Base-by-base conservation (phyloP, 345 rosid species). In the Euphorbia peplus region DNA sequence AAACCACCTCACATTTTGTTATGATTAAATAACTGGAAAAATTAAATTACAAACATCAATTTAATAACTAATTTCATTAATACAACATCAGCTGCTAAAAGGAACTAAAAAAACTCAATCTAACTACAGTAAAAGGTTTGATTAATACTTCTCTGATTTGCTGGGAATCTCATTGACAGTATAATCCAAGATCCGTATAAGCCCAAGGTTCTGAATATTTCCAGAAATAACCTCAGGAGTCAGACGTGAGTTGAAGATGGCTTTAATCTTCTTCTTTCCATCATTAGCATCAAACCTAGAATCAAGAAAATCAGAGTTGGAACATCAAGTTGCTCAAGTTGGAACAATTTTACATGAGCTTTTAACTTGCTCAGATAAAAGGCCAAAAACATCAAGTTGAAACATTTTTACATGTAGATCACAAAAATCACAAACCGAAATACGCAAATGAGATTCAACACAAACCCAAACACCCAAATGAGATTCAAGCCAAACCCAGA, bases 131-230 rank as follows among this genome's bases (percentile, higher is more conserved):
- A n/a, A 47, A 68, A 29, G 3, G 10, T 7, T 5, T 16, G 39
- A 12, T 42, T 6, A 32, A 1, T 79, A 91, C 96, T 91, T 89
- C 57, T 89, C 95, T 5, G 91, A 70, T 79, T 91, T 93, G 79
- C 79, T 81, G n/a, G 98, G 84, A 30, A 93, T 85, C 26, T 93
- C 98, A 21, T 91, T 93, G 70, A 91, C 87, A 0, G 92, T 76
- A 63, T 88, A 93, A 70, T 91, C 90, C 0, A 85, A 69, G 73
- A 93, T 84, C 1, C 83, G 87, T 15, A 93, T 80, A 0, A 93
- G 83, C 18, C 95, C 89, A 70, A 83, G 73, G 71, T 91, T 88
- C 69, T 93, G 97, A 5, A 91, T 87, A 14, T 78, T 86, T 26
- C 95, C 91, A 0, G 93, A 82, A 4, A 82, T 73, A 7, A 93